phyloP scores from a whole-genome alignment of 805 yeast genomes.

The Saccharomycopsis schoenii region DNA sequence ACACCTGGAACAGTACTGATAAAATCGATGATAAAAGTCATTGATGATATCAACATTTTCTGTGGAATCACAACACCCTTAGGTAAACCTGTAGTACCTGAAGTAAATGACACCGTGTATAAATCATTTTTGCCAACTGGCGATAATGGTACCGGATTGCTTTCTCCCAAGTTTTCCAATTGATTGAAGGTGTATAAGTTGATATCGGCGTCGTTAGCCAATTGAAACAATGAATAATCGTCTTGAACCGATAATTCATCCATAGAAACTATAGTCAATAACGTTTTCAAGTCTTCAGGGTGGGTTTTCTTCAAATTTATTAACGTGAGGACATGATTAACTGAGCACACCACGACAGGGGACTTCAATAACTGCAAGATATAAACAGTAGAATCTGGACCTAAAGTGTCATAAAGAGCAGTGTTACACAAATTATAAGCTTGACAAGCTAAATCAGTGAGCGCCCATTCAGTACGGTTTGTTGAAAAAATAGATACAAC shows the following conservation, averaged over 20 bases:
- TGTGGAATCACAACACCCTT: conserved; percentile 68
- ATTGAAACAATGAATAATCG: conserved; percentile 5
- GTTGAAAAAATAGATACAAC: conserved; percentile 37
- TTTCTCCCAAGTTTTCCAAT: conserved; percentile 25
- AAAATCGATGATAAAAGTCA: conserved; percentile 22
- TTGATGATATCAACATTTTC: conserved; percentile 35
- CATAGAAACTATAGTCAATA: conserved; percentile 19
- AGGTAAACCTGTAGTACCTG: conserved; percentile 73
- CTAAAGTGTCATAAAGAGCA: conserved; percentile 35
- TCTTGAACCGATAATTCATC: conserved; percentile 10
- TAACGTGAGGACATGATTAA: conserved; percentile 32
- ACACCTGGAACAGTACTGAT: conserved; percentile 15
- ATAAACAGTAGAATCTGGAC: conserved; percentile 40
- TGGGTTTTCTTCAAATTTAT: conserved; percentile 31
- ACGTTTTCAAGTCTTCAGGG: conserved; percentile 6
- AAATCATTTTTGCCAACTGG: conserved; percentile 37
- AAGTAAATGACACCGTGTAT: conserved; percentile 62
- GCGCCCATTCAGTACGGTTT: conserved; percentile 49
- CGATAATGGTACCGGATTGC: conserved; percentile 27
- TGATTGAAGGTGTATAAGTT: conserved; percentile 28
- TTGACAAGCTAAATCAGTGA: conserved; percentile 47
- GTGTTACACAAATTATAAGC: conserved; percentile 37
- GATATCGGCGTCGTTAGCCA: conserved; percentile 19
- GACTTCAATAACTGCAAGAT: conserved; percentile 41
- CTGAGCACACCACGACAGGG: conserved; percentile 42